Evolutionary conservation across 176 grass and related monocot species (phyloP).

Genomic region (Oryza glaberrima): DNA sequence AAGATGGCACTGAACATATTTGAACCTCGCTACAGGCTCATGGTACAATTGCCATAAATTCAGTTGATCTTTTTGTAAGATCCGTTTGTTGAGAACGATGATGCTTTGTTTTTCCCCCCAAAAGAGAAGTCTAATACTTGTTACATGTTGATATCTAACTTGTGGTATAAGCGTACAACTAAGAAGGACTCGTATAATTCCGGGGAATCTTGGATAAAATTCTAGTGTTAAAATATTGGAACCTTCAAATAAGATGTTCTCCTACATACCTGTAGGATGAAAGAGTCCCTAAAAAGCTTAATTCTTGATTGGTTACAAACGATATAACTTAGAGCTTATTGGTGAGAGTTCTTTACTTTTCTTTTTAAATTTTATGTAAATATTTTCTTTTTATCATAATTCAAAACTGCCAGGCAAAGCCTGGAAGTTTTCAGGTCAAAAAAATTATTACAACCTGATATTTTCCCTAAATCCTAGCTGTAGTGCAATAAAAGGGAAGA

Average conservation of each 20-base stretch:
- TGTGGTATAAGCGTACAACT: conserved; percentile 21
- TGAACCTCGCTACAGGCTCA: conserved; percentile 99
- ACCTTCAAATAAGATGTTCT: no score
- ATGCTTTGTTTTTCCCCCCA: conserved; percentile 5
- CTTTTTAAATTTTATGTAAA: no score
- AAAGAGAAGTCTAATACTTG: conserved; percentile 13
- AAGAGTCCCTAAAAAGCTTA: no score
- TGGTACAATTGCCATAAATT: conserved; percentile 61
- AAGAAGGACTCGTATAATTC: conserved; percentile 20
- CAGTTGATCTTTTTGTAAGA: conserved; percentile 20
- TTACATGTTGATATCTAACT: conserved; percentile 27
- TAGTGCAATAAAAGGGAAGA: conserved; percentile 4
- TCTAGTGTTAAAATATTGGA: conserved; percentile 19
- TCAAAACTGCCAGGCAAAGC: no score
- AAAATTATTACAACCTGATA: conserved; percentile 12
- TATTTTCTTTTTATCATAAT: no score
- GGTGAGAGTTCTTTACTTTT: no score
- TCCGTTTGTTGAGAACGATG: conserved; percentile 44
- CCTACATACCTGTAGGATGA: no score
- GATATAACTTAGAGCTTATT: no score
- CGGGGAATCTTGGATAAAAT: conserved; percentile 22
- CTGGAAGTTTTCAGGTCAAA: no score
- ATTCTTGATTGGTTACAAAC: no score
- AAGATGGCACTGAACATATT: conserved; percentile 99
- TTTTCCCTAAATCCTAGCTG: conserved; percentile 8